Evolutionary conservation across 257 asterid species (phyloP), one percentile per base, ranked within the genome.

Genomic region (Plantago ovata): DNA sequence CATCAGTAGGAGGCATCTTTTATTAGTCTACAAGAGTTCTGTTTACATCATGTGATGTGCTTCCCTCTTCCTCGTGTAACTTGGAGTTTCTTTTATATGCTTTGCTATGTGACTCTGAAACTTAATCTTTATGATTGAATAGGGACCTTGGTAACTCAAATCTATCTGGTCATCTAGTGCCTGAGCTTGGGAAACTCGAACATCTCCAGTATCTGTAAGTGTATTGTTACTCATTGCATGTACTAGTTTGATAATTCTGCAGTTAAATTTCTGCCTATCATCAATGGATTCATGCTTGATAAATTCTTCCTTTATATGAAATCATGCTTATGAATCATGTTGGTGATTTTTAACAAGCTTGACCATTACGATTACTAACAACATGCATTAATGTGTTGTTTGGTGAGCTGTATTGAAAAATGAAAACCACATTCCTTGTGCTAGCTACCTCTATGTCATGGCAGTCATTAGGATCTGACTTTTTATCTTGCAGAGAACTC

Each of bases 171-270:
- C 65, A 68, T 51, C 68, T 73, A 45, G 78, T 73, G 13, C 71
- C 78, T 32, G 78, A 73, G 36, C 75, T 73, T 55, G 78, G 74
- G 46, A 73, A 73, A 49, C 74, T 73, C 13, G 72, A 73, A 56
- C 76, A 83, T 69, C 83, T 83, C 53, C 87, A 83, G 70, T 83
- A 83, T 73, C 69, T 82, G 90, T 82, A 47, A 74, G 84, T 64
- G 47, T 53, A 28, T 8, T 28, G 36, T 28, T 28, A 4, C 1
- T 28, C 0, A 8, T 3, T 28, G 7, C 36, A 28, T 28, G 36
- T 28, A 28, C 36, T 28, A 28, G 36, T 28, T 28, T 28, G 36
- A 8, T 28, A 28, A 0, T 28, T 28, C 36, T 28, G 36, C 36
- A 28, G 4, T 28, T 3, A 3, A 28, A 28, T 28, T 3, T 28